Percentiles rank a stretch among this genome's conserved stretches.
These are phyloP conservation scores for Stephanodiscus triporus DNA, from an alignment of 108 stramenopile genomes.

Conservation along the genomic window DNA sequence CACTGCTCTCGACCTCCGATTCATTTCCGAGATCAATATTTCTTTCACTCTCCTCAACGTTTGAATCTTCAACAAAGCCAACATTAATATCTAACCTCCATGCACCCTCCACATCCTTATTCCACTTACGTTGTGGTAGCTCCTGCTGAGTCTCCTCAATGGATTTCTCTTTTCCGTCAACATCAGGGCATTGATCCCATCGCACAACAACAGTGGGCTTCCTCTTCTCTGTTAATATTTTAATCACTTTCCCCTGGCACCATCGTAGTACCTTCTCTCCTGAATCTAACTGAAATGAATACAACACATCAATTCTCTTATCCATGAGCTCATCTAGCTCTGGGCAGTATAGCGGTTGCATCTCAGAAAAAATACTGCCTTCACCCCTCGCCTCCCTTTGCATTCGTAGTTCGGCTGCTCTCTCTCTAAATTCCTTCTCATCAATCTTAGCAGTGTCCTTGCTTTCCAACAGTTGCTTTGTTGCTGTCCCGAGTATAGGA, in stretches of 20 bases:
- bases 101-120: slow-evolving; percentile 12
- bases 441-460: too few relatives aligned
- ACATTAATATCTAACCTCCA: slow-evolving; percentile 14
- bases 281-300: slow-evolving; percentile 4
- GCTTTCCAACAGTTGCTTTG: too few relatives aligned
- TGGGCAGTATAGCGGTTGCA: slow-evolving; percentile 14
- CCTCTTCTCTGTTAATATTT: not conserved
- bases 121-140: slow-evolving; percentile 10
- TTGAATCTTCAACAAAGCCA: not conserved
- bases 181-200: slow-evolving; percentile 18
- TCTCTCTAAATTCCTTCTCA: too few relatives aligned
- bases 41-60: not conserved
- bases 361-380: slow-evolving; percentile 13
- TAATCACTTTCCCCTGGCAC: slow-evolving; percentile 13
- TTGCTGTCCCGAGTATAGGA: too few relatives aligned
- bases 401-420: too few relatives aligned
- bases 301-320: slow-evolving; percentile 18
- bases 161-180: slow-evolving; percentile 4
- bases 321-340: slow-evolving; percentile 9
- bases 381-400: slow-evolving; percentile 3
- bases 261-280: not conserved
- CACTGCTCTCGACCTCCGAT: too few relatives aligned
- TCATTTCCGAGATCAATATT: not conserved
- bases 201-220: slow-evolving; percentile 1
- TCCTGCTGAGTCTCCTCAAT: slow-evolving; percentile 6